Evolutionary conservation across 2,329 filamentous ascomycete genomes (phyloP).

Genomic region (Fusarium secorum): DNA sequence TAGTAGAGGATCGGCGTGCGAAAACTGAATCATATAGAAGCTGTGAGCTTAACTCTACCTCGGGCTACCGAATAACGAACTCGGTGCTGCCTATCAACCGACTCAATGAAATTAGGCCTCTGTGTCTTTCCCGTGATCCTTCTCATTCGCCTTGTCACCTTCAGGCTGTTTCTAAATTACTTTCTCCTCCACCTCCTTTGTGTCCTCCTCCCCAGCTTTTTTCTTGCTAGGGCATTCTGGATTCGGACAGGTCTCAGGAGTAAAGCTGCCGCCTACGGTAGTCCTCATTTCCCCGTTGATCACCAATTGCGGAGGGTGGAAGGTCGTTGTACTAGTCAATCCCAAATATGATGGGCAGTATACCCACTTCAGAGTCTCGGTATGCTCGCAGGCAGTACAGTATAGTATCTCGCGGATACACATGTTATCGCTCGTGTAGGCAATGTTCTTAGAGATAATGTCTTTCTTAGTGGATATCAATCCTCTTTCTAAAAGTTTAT

Average conservation of each 20-base stretch:
- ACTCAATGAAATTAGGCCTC: background rate
- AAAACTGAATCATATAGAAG: background rate
- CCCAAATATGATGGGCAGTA: background rate
- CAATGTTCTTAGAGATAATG: rapidly evolving
- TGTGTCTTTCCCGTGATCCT: rapidly evolving
- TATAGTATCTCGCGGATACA: background rate
- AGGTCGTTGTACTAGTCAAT: background rate
- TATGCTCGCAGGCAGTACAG: background rate
- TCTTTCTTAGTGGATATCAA: rapidly evolving
- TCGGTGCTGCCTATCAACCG: background rate
- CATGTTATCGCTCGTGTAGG: background rate
- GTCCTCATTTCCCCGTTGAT: background rate
- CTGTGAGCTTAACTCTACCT: rapidly evolving
- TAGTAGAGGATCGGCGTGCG: rapidly evolving
- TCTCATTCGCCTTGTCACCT: background rate
- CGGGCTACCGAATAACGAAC: rapidly evolving
- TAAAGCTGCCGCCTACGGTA: background rate
- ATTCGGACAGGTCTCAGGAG: background rate
- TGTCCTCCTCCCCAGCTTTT: background rate
- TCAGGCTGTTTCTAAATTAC: background rate
- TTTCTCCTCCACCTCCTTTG: background rate
- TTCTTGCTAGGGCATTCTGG: background rate
- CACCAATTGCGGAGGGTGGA: background rate
- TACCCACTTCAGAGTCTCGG: background rate
- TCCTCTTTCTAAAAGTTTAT: rapidly evolving